Percentiles rank a stretch among this genome's conserved stretches.
Evolutionary conservation across 1,284 basidiomycete genomes (phyloP).

Genomic region (Ceratobasidium sp.): DNA sequence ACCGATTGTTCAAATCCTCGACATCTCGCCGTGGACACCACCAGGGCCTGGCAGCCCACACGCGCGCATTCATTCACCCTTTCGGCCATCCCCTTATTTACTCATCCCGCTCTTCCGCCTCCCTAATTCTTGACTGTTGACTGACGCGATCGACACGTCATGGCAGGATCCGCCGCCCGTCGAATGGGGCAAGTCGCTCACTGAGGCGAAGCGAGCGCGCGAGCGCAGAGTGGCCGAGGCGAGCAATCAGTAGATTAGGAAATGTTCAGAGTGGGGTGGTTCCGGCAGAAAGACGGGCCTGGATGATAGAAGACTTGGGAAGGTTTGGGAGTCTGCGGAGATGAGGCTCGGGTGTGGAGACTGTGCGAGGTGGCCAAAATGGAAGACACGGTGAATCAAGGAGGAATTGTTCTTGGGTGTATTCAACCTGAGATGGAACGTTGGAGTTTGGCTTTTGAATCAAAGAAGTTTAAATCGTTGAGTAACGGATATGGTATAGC

Average conservation of each 20-base stretch:
- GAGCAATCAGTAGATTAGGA: slow-evolving; percentile 6
- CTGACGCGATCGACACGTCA: slow-evolving; percentile 1
- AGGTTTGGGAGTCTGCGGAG: slow-evolving; percentile 1
- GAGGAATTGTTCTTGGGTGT: background rate
- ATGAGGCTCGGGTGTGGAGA: background rate
- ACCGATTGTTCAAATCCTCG: slow-evolving; percentile 16
- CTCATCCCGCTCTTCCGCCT: slow-evolving; percentile 19
- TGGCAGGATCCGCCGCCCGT: slow-evolving; percentile 32
- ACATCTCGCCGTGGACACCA: slow-evolving; percentile 30
- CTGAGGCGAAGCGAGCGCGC: slow-evolving; percentile 32
- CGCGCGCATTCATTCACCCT: slow-evolving; percentile 25
- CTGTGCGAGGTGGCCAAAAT: background rate
- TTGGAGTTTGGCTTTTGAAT: slow-evolving; percentile 12
- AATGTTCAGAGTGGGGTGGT: background rate
- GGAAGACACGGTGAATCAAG: background rate
- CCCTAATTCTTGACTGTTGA: background rate
- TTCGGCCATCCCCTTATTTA: background rate
- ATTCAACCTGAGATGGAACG: background rate
- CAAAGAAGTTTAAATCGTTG: slow-evolving; percentile 9
- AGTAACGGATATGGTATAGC: slow-evolving; percentile 3
- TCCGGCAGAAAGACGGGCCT: background rate
- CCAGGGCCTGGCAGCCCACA: slow-evolving; percentile 10
- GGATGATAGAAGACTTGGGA: slow-evolving; percentile 13
- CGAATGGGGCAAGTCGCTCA: slow-evolving; percentile 38
- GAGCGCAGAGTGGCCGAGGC: slow-evolving; percentile 33